Evolutionary conservation across 352 stramenopile species (phyloP), one percentile per base, ranked within the genome.

Genomic region (Thalassiosira mediterranea): DNA sequence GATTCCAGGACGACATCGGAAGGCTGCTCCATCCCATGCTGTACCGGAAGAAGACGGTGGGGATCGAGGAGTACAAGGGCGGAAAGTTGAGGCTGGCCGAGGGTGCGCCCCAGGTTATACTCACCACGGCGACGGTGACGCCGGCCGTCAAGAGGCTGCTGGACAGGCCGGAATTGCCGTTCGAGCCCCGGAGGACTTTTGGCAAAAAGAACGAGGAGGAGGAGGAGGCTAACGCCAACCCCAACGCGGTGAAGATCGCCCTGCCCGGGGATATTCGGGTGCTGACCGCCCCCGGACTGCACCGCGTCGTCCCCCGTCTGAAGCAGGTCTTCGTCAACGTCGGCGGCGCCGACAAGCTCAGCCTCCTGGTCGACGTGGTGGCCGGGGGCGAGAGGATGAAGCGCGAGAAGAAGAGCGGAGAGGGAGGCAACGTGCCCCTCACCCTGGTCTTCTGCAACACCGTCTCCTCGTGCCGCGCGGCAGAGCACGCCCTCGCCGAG

Each of bases 361-460:
- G 56, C 70, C 51, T 93, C 15, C 60, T 94, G 3, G 69, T 90
- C 0, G 85, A 91, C 80, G 52, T 87, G 13, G 73, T 91, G 48
- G 68, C 69, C 4, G 75, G 71, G 34, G 52, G 72, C 25, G 69
- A 75, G 38, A 19, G 74, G 8, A 42, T 53, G 42, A 76, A 70
- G 31, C 57, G 57, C 17, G 67, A 76, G 5, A 56, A 48, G 11
- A 21, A 56, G 11, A 31, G 51, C 13, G 44, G 47, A 15, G 3
- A 28, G 15, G 48, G 62, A 46, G 49, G 32, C 37, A n/a, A 38
- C 5, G 47, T 37, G 19, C 71, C 69, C 11, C 64, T 83, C 4
- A 93, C 84, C 8, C 74, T 95, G 46, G 73, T 95, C 19, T 95
- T 95, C 72, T 94, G 88, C 68, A 95, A 95, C 65, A 95, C 90